A percentile compares a stretch with the other conserved stretches of the same genome.
phyloP scores from a whole-genome alignment of 257 asterid genomes.

The Solanum ossicruentum region DNA sequence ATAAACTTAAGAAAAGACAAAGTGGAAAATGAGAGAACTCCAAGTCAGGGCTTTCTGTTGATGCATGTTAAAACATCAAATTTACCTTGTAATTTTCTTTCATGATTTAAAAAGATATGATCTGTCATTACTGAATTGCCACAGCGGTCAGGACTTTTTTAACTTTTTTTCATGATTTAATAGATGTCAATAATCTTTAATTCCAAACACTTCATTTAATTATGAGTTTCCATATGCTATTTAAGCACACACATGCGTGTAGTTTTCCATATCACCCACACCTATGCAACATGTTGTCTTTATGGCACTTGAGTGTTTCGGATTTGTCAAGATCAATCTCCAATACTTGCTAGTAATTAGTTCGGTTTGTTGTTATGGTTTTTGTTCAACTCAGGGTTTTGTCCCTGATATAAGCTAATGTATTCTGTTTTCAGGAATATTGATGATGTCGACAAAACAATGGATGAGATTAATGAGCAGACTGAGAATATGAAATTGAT shows the following conservation, averaged over 20 bases:
- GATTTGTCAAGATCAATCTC: neutral
- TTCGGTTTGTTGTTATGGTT: neutral
- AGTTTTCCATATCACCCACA: neutral
- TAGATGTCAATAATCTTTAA: neutral
- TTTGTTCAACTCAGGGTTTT: neutral
- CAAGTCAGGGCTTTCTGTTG: neutral
- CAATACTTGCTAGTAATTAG: neutral
- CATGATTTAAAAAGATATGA: neutral
- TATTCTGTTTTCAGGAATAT: conserved; percentile 34
- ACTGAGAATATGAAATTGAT: conserved; percentile 74
- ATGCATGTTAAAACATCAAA: neutral
- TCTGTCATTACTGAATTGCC: neutral
- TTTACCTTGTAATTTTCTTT: neutral
- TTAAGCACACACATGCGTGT: neutral
- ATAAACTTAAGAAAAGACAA: neutral
- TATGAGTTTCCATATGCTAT: neutral
- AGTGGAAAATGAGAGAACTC: neutral
- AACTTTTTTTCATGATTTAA: neutral
- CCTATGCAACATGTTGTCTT: neutral
- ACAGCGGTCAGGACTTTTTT: neutral
- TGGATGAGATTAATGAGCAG: conserved; percentile 88
- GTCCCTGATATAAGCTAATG: neutral
- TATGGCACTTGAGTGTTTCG: neutral
- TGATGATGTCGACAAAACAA: conserved; percentile 84
- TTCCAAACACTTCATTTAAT: neutral